Percentiles rank a stretch among this genome's conserved stretches.
phyloP scores from a whole-genome alignment of 352 stramenopile species.

The Pythium insidiosum region DNA sequence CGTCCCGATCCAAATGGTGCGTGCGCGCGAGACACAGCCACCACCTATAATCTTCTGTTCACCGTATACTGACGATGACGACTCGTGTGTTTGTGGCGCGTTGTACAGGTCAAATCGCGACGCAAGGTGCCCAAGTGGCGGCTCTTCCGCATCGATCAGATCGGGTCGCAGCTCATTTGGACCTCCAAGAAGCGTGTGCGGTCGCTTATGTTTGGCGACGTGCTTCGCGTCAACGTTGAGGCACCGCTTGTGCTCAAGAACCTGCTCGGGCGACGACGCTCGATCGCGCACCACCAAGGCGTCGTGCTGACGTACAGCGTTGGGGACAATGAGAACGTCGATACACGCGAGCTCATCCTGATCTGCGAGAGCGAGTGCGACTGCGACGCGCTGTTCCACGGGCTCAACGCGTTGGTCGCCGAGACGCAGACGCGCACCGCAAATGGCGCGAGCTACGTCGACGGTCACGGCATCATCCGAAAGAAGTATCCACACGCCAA shows the following conservation, averaged over 20 bases:
- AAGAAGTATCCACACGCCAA: constrained; percentile 58
- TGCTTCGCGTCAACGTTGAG: constrained; percentile 29
- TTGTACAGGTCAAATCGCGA: constrained; percentile 21
- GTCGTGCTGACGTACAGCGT: constrained; percentile 32
- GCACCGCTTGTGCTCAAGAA: constrained; percentile 31
- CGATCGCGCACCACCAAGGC: constrained; percentile 18
- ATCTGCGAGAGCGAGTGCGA: constrained; percentile 55
- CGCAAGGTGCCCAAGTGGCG: constrained; percentile 43
- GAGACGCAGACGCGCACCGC: constrained; percentile 31
- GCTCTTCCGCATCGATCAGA: constrained; percentile 48
- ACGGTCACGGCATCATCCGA: constrained; percentile 52
- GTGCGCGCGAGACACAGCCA: too few relatives aligned
- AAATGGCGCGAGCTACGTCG: constrained; percentile 44
- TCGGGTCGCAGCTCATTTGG: constrained; percentile 54
- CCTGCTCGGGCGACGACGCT: constrained; percentile 15
- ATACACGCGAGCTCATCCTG: constrained; percentile 35
- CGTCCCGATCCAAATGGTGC: constrained; percentile 49
- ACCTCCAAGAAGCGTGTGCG: constrained; percentile 42
- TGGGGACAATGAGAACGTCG: constrained; percentile 5
- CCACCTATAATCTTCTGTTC: too few relatives aligned
- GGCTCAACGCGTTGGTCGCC: constrained; percentile 32
- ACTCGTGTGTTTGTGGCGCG: not conserved
- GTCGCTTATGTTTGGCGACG: constrained; percentile 36
- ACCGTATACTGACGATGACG: too few relatives aligned
- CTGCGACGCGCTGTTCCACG: constrained; percentile 46